phyloP scores from a whole-genome alignment of 2,329 filamentous ascomycete genomes.

The Neopestalotiopsis clavispora region DNA sequence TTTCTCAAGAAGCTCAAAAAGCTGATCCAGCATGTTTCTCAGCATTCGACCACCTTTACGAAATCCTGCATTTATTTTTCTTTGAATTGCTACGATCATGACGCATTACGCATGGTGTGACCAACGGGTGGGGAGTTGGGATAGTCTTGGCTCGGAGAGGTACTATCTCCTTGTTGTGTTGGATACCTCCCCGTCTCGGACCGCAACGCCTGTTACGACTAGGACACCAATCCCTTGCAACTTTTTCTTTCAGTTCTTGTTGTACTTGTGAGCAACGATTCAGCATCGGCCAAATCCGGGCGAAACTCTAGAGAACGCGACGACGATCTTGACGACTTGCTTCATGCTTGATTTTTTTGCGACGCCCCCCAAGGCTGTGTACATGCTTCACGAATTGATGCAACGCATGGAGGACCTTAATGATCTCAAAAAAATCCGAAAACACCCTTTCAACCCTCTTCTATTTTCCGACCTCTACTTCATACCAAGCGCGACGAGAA shows the following conservation, averaged over 20 bases:
- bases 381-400: constrained; percentile 40
- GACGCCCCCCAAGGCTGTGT: constrained; percentile 37
- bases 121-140: neutral
- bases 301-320: constrained; percentile 36
- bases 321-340: constrained; percentile 46
- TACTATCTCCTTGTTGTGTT: constrained; percentile 20
- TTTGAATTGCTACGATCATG: neutral
- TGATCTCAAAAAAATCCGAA: constrained; percentile 25
- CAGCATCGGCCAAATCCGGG: constrained; percentile 38
- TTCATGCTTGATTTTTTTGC: constrained; percentile 38
- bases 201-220: constrained; percentile 27
- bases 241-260: constrained; percentile 37
- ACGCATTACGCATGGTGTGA: constrained; percentile 9
- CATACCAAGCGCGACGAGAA: constrained; percentile 37
- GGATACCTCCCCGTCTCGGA: constrained; percentile 25
- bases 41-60: neutral
- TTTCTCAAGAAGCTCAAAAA: too few species aligned
- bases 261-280: constrained; percentile 38
- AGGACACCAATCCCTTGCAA: constrained; percentile 28
- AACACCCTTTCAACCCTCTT: constrained; percentile 18
- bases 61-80: neutral
- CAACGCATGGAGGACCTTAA: constrained; percentile 38
- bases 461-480: constrained; percentile 19
- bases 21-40: constrained; percentile 26
- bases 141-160: constrained; percentile 22